Evolutionary conservation across 1,284 basidiomycete species (phyloP).

Genomic region (Rhodotorula sp.): DNA sequence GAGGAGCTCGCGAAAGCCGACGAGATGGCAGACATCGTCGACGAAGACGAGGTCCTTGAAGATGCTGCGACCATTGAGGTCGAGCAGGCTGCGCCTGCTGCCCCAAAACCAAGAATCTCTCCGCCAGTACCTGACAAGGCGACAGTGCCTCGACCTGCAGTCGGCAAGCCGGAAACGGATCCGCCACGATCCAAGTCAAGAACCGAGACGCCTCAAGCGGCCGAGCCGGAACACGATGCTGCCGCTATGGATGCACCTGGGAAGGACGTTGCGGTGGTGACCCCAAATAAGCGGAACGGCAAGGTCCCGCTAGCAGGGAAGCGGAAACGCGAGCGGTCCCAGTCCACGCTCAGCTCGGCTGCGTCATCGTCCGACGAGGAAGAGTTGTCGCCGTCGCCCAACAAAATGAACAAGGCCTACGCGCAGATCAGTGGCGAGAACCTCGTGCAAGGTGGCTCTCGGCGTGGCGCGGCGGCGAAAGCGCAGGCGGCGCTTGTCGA

Average conservation of each 20-base stretch:
- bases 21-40: not conserved
- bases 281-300: not conserved
- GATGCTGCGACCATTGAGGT: not conserved
- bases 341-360: not conserved
- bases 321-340: slow-evolving; percentile 4
- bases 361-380: slow-evolving; percentile 9
- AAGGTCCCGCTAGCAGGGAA: not conserved
- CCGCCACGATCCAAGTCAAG: too few species aligned
- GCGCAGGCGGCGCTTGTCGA: slow-evolving; percentile 63
- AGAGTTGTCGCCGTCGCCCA: slow-evolving; percentile 13
- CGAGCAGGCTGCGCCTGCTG: not conserved
- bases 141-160: too few species aligned
- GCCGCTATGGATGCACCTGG: too few species aligned
- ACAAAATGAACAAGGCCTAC: slow-evolving; percentile 19
- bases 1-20: slow-evolving; percentile 30
- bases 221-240: too few species aligned
- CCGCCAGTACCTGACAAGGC: too few species aligned
- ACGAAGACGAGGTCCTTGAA: not conserved
- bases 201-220: too few species aligned
- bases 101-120: too few species aligned
- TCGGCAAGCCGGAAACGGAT: too few species aligned
- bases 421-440: slow-evolving; percentile 26
- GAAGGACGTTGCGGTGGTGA: too few species aligned
- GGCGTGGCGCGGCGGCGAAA: slow-evolving; percentile 61
- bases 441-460: slow-evolving; percentile 31